Base-by-base conservation (phyloP, 2,329 filamentous ascomycete genomes). In the Dendryphion nanum region DNA sequence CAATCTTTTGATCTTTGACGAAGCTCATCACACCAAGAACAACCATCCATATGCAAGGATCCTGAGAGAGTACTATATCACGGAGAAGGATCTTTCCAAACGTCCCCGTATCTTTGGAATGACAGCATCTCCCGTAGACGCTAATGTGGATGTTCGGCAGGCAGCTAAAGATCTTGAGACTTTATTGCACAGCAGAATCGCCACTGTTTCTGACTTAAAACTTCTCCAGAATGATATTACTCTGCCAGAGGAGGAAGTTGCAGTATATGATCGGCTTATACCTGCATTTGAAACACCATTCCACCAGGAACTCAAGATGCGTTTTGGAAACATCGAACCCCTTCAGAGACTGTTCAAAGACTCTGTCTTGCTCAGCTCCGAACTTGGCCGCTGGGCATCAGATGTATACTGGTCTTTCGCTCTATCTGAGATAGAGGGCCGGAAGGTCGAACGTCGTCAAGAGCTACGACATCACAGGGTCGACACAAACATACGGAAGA, bases 11-110 rank as follows among this genome's bases (percentile, higher is more conserved):
- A 82, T 97, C 42, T 95, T 98, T 49, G 93, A 98, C 55, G 93
- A 98, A 66, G 93, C 90, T 5, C 93, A 98, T 55, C 93, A 97
- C 57, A 82, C 91, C 0, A 98, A 98, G 67, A 94, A 91, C 62
- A 86, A 89, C 35, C 93, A 98, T 55, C 78, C 88, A 0, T 98
- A 95, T 58, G 88, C 91, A 15, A 78, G 75, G 18, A 93, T 98
- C 41, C 87, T 98, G 67, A 89, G 86, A 53, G 85, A 95, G 41
- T 89, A 87, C 51, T 97, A 96, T 56, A 47, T 80, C 2, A 66
- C 74, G 2, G 70, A 74, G 19, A 50, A 61, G 1, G 67, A 73
- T 1, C 46, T 61, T 0, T 51, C 58, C 0, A 69, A 67, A 33
- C 75, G 81, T 4, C 93, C 93, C 4, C 84, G 83, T 24, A 82